These are phyloP conservation scores for Ceratobasidium sp. DNA, from an alignment of 1,284 basidiomycete species.

Conservation along the genomic window DNA sequence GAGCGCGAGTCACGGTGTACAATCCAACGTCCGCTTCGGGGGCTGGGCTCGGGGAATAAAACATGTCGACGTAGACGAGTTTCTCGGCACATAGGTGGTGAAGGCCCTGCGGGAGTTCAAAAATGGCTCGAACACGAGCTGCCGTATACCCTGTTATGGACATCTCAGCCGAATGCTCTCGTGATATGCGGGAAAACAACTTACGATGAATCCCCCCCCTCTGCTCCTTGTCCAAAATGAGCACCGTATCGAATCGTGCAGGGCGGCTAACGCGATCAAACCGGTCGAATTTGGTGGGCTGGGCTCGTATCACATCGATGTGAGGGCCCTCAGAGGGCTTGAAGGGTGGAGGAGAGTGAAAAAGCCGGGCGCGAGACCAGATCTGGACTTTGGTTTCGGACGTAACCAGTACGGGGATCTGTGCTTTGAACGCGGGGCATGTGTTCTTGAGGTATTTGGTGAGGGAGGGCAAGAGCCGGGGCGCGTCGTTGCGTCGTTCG, in stretches of 20 bases:
- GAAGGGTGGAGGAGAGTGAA: conserved; percentile 9
- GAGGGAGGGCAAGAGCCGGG: not conserved
- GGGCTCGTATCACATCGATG: not conserved
- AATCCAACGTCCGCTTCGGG: not conserved
- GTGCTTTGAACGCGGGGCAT: no score
- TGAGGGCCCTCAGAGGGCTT: conserved; percentile 1
- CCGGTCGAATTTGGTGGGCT: not conserved
- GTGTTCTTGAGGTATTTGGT: not conserved
- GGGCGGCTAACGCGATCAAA: conserved; percentile 6
- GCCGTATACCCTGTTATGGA: not conserved
- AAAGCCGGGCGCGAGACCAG: not conserved
- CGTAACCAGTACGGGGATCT: not conserved
- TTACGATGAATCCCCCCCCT: not conserved
- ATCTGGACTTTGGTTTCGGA: not conserved
- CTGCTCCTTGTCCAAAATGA: not conserved
- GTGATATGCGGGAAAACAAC: not conserved
- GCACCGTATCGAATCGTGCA: not conserved
- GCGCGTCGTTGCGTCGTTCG: not conserved
- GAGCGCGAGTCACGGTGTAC: not conserved
- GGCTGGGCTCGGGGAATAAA: not conserved
- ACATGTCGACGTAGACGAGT: conserved; percentile 31
- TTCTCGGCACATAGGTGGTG: not conserved
- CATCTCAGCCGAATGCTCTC: not conserved
- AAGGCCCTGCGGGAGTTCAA: not conserved
- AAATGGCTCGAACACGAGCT: conserved; percentile 4